Percentiles rank a stretch among this genome's conserved stretches.
Evolutionary conservation across 768 basidiomycete species (phyloP).

Genomic region (Ramaria rubella): DNA sequence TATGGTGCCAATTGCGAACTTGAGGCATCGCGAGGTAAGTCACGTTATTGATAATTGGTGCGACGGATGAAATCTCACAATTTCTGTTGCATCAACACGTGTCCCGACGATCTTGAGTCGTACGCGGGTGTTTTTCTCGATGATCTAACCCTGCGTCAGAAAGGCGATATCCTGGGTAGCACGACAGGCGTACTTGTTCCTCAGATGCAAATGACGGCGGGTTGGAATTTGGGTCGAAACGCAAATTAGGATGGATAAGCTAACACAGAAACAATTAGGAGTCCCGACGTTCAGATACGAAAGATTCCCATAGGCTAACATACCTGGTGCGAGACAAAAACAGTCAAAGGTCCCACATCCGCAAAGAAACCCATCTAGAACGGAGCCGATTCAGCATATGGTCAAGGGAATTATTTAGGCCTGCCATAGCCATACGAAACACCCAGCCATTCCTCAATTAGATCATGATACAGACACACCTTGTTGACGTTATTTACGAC

Average conservation of each 20-base stretch:
- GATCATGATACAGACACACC: conserved; percentile 42
- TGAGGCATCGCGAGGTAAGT: background rate
- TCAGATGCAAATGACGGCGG: conserved; percentile 95
- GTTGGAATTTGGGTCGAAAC: conserved; percentile 92
- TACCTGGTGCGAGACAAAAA: conserved; percentile 96
- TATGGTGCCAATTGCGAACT: conserved; percentile 98
- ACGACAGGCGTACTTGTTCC: conserved; percentile 52
- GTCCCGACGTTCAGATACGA: no score
- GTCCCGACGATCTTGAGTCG: conserved; percentile 98
- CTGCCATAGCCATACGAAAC: background rate
- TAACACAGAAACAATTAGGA: conserved; percentile 24
- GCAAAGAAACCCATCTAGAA: conserved; percentile 96
- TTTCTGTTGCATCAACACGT: conserved; percentile 95
- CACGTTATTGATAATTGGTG: background rate
- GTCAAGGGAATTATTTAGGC: no score
- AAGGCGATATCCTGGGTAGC: conserved; percentile 1
- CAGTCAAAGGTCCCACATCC: conserved; percentile 88
- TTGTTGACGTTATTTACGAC: conserved; percentile 94
- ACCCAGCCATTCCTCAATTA: background rate
- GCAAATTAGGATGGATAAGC: conserved; percentile 92
- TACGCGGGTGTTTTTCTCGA: conserved; percentile 88
- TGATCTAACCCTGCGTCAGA: conserved; percentile 47
- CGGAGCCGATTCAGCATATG: background rate
- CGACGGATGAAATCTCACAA: conserved; percentile 48
- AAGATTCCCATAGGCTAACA: no score